Evolutionary conservation across 106 monocot genomes (phyloP).

Genomic region (Dendrobium huoshanense): DNA sequence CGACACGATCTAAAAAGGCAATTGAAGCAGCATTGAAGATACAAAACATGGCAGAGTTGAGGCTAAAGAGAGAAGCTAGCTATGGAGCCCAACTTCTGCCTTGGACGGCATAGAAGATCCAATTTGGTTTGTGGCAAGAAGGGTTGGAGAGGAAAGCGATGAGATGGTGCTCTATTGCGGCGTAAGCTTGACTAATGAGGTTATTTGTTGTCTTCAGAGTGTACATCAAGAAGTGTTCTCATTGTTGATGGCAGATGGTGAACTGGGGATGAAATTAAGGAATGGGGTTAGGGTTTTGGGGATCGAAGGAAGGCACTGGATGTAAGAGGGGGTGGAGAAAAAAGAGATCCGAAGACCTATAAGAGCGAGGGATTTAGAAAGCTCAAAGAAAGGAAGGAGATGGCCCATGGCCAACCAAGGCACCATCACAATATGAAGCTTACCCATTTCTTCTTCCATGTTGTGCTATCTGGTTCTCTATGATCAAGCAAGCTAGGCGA

Average conservation of each 20-base stretch:
- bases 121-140: no score
- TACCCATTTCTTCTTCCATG: not conserved
- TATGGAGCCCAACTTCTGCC: not conserved
- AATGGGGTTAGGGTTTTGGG: not conserved
- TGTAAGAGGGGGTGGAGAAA: slow-evolving; percentile 9
- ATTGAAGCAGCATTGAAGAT: slow-evolving; percentile 11
- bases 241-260: not conserved
- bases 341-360: slow-evolving; percentile 8
- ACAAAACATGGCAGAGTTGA: slow-evolving; percentile 19
- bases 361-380: slow-evolving; percentile 11
- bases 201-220: no score
- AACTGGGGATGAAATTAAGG: not conserved
- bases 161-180: no score
- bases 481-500: no score
- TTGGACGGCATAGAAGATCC: slow-evolving; percentile 4
- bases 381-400: slow-evolving; percentile 20
- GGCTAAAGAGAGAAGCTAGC: no score
- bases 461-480: not conserved
- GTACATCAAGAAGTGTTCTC: not conserved
- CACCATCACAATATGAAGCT: slow-evolving; percentile 16
- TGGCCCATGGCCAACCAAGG: slow-evolving; percentile 19
- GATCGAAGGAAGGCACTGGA: slow-evolving; percentile 6
- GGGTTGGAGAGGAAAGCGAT: no score
- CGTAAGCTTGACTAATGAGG: no score
- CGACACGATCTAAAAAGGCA: not conserved